These are phyloP conservation scores for Entomophthora muscae DNA, from an alignment of 371 early-diverging fungal genomes.

Conservation along the genomic window DNA sequence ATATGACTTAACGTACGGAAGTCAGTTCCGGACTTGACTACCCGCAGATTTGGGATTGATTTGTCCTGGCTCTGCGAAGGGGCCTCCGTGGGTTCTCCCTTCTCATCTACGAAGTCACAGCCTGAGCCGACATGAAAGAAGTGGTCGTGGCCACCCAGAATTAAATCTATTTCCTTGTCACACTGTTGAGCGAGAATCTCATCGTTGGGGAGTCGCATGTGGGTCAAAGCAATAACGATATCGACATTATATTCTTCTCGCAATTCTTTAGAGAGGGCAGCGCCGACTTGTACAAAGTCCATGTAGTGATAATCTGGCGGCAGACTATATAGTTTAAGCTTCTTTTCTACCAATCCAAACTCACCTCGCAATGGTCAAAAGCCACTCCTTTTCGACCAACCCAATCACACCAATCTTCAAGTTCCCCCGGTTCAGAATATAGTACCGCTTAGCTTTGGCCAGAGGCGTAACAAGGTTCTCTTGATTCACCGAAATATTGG, in stretches of 20 bases:
- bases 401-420: slow-evolving; percentile 35
- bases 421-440: slow-evolving; percentile 19
- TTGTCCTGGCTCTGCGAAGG: slow-evolving; percentile 7
- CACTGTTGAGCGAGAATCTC: slow-evolving; percentile 23
- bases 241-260: slow-evolving; percentile 22
- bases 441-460: slow-evolving; percentile 14
- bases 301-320: slow-evolving; percentile 30
- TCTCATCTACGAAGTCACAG: slow-evolving; percentile 19
- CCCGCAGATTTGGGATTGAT: slow-evolving; percentile 14
- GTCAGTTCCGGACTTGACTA: slow-evolving; percentile 44
- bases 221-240: slow-evolving; percentile 37
- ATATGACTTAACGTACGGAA: slow-evolving; percentile 33
- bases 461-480: slow-evolving; percentile 14
- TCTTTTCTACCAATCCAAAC: neutral
- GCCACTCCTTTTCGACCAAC: slow-evolving; percentile 28
- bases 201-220: slow-evolving; percentile 44
- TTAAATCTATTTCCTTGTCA: slow-evolving; percentile 28
- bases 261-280: slow-evolving; percentile 18
- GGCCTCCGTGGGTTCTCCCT: slow-evolving; percentile 12
- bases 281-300: slow-evolving; percentile 26
- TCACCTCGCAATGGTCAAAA: neutral
- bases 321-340: slow-evolving; percentile 14
- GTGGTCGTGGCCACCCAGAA: slow-evolving; percentile 47
- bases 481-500: slow-evolving; percentile 26
- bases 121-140: slow-evolving; percentile 24